Percentiles rank a stretch among this genome's conserved stretches.
Evolutionary conservation across 805 yeast species (phyloP).

Genomic region (Komagataella populi): DNA sequence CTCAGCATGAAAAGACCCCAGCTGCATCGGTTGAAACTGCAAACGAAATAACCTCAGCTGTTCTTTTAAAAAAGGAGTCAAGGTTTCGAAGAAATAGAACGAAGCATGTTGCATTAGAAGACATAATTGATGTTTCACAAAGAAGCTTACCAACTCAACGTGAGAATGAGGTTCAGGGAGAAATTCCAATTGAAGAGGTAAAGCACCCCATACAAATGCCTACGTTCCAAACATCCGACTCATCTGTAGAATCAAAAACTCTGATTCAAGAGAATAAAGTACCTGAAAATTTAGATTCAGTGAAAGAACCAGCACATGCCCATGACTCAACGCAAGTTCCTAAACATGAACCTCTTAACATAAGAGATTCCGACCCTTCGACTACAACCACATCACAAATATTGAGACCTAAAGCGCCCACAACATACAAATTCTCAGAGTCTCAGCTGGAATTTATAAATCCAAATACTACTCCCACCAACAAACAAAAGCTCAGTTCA

Average conservation of each 20-base stretch:
- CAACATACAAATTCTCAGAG: not conserved
- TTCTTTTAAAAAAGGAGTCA: not conserved
- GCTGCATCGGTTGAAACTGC: not conserved
- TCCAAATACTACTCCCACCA: not conserved
- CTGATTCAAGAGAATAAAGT: not conserved
- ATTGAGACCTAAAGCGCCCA: not conserved
- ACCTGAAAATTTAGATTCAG: too few relatives aligned
- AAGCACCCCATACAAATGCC: too few relatives aligned
- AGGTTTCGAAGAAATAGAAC: not conserved
- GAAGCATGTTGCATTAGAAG: not conserved
- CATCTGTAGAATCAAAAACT: not conserved
- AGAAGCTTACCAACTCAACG: not conserved
- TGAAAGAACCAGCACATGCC: not conserved
- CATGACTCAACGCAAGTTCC: not conserved
- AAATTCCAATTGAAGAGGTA: not conserved
- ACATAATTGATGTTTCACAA: not conserved
- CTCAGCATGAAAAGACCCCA: not conserved
- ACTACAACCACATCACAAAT: not conserved
- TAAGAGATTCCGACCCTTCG: too few relatives aligned
- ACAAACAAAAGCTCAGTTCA: not conserved
- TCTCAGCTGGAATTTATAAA: not conserved
- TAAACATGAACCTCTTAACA: not conserved
- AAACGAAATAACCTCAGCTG: not conserved
- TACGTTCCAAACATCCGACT: too few relatives aligned
- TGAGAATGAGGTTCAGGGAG: not conserved